Conservation (phyloP, 371 early-diverging fungal species). For the Blakeslea trispora region DNA sequence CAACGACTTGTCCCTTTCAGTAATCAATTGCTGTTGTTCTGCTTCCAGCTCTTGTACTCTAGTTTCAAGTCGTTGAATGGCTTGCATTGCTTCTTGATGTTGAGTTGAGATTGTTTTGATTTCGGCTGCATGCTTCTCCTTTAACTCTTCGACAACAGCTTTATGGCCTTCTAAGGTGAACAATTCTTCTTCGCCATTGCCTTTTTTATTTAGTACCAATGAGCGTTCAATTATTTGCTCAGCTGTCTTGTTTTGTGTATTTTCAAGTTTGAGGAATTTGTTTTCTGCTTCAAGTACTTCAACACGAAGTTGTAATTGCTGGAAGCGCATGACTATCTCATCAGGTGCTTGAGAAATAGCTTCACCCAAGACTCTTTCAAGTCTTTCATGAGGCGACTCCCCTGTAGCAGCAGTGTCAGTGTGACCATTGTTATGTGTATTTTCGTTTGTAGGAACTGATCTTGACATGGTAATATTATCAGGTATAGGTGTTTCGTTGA, state of each 20-base stretch:
- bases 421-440: not conserved
- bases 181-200: conserved; percentile 14
- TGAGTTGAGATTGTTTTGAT: conserved; percentile 27
- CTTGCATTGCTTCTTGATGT: conserved; percentile 15
- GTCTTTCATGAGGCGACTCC: conserved; percentile 33
- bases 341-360: conserved; percentile 43
- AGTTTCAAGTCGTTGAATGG: conserved; percentile 36
- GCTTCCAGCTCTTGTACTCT: conserved; percentile 55
- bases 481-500: conserved; percentile 43
- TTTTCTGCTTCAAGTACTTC: conserved; percentile 60
- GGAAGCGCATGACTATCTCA: conserved; percentile 47
- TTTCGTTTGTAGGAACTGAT: conserved; percentile 25
- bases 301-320: conserved; percentile 52
- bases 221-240: conserved; percentile 43
- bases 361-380: conserved; percentile 41
- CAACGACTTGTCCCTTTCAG: conserved; percentile 62
- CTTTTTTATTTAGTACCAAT: conserved; percentile 31
- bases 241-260: conserved; percentile 45
- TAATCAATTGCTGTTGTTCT: conserved; percentile 56
- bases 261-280: conserved; percentile 47
- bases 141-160: conserved; percentile 43
- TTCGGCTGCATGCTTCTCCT: conserved; percentile 28
- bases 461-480: conserved; percentile 32
- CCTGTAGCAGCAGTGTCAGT: conserved; percentile 8
- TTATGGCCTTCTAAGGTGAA: conserved; percentile 42